Evolutionary conservation across 202 grass and related monocot genomes (phyloP).

Genomic region (Saccharum hybrid): DNA sequence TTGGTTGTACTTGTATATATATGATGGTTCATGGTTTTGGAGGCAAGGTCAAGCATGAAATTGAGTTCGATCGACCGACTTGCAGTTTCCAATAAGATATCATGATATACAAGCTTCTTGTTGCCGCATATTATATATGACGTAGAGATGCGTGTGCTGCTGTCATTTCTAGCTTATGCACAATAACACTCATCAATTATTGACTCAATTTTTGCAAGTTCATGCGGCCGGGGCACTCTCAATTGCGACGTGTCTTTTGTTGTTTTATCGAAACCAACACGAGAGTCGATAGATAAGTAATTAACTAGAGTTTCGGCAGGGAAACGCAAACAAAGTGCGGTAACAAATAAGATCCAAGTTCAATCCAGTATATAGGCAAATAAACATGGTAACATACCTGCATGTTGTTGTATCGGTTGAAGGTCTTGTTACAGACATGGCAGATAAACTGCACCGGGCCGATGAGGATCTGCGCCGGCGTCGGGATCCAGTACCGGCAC

Average conservation of each 20-base stretch:
- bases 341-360: neutral
- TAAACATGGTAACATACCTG: slow-evolving; percentile 30
- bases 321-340: neutral
- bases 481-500: slow-evolving; percentile 83
- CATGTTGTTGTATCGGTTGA: no score
- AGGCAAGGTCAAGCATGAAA: neutral
- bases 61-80: neutral
- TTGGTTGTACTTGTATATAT: neutral
- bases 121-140: neutral
- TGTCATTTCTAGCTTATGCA: neutral
- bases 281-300: neutral
- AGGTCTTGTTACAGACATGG: slow-evolving; percentile 88
- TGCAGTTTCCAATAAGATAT: neutral
- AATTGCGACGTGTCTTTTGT: neutral
- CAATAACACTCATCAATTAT: neutral
- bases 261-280: neutral
- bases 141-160: neutral
- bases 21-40: neutral
- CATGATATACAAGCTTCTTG: slow-evolving; percentile 9
- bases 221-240: neutral
- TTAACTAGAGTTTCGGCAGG: neutral
- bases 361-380: neutral
- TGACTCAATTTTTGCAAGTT: neutral
- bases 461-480: slow-evolving; percentile 75
- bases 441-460: slow-evolving; percentile 84